Evolutionary conservation across 306 rosid genomes (phyloP).

Genomic region (Cucurbita ficifolia): DNA sequence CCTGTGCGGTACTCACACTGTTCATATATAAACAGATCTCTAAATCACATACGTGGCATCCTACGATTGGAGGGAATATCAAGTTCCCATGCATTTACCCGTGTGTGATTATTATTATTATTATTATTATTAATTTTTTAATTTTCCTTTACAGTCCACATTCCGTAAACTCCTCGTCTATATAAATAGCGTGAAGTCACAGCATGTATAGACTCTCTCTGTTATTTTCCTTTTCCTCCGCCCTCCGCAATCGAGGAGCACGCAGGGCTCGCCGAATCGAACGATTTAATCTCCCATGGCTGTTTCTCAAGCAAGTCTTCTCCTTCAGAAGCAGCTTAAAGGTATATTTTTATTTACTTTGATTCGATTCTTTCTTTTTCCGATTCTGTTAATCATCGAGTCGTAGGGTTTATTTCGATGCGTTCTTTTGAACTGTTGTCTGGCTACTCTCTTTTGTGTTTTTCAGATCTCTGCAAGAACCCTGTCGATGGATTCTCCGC

Average conservation of each 20-base stretch:
- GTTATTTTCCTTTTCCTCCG: background rate
- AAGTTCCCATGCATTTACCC: background rate
- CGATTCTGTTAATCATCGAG: background rate
- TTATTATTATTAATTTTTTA: no score
- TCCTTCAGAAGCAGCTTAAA: constrained; percentile 91
- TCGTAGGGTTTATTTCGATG: constrained; percentile 10
- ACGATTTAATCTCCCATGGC: constrained; percentile 29
- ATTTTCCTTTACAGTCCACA: background rate
- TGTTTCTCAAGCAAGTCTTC: constrained; percentile 85
- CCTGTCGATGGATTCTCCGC: constrained; percentile 97
- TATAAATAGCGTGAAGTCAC: background rate
- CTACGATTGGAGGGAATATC: background rate
- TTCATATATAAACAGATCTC: no score
- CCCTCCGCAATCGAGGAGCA: constrained; percentile 10
- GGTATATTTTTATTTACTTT: constrained; percentile 19
- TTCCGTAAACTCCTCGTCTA: background rate
- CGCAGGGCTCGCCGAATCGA: constrained; percentile 8
- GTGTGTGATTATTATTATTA: background rate
- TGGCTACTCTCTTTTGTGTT: background rate
- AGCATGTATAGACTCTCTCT: background rate
- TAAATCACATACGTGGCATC: background rate
- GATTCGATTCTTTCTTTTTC: background rate
- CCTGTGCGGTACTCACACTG: background rate
- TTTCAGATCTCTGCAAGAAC: constrained; percentile 83
- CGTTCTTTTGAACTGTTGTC: constrained; percentile 9